Base-by-base conservation (phyloP, 164 flowering plant genomes). In the Tinospora cordifolia region DNA sequence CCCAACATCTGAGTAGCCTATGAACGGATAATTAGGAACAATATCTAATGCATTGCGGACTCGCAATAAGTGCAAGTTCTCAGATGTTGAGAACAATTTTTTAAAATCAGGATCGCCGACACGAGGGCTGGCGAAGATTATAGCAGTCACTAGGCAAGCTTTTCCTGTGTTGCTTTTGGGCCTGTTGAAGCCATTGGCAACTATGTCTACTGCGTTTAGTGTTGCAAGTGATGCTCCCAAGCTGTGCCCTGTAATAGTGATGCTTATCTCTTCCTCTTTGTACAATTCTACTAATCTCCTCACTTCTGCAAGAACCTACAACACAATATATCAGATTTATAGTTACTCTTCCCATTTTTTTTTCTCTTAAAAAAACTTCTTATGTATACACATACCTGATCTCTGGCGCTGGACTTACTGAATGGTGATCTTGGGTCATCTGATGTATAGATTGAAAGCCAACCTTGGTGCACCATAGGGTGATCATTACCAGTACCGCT, bases 161-260 rank as follows among this genome's bases (percentile, higher is more conserved):
- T 76, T 84, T 67, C 44, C 34, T 0, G 80, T 79, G 6, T 8
- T 39, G 27, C 47, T 67, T 39, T 21, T 68, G 0, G 82, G 74
- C 66, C 41, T 78, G 84, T 86, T 51, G 21, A 74, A 27, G 11
- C 88, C 86, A 63, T 88, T 87, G 49, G 78, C 78, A 4, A 79
- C 86, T n/a, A 93, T 88, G 77, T 93, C 97, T 0, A 74, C 75
- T 2, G 97, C 96, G 38, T 78, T 88, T 7, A 93, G 71, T 0
- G 93, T 87, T 47, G 84, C 87, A 0, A 93, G 69, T 6, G 96
- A 88, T 8, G 90, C 94, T 0, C 98, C 98, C 62, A 93, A 74
- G 80, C 97, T 93, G 87, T 90, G 67, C 71, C 92, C 58, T 65
- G 87, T 74, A 8, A 85, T 26, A 2, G 85, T 85, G 49, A 86